Conservation (phyloP, 1,139 yeast genomes). For the Debaryomyces singareniensis region DNA sequence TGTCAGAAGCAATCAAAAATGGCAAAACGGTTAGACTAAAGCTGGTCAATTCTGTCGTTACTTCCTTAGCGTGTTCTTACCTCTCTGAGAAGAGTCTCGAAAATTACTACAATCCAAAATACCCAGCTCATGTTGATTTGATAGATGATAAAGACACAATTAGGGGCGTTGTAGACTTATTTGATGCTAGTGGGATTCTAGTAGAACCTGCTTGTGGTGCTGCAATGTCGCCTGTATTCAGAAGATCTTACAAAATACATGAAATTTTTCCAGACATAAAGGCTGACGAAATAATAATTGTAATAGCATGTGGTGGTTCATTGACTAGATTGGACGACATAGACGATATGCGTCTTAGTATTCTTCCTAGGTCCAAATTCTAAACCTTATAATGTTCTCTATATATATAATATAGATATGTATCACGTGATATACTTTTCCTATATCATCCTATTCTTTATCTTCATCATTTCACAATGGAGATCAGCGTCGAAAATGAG, state of each 20-base stretch:
- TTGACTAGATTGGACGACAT: conserved; percentile 15
- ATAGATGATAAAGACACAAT: conserved; percentile 34
- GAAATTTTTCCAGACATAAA: conserved; percentile 16
- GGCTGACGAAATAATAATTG: conserved; percentile 26
- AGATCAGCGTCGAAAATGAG: conserved; percentile 1
- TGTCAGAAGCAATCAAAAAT: conserved; percentile 23
- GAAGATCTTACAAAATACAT: conserved; percentile 15
- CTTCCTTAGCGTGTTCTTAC: conserved; percentile 36
- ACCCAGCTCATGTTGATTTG: conserved; percentile 16
- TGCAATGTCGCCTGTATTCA: conserved; percentile 21
- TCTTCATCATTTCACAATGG: too few relatives aligned
- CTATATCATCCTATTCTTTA: neutral
- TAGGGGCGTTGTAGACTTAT: conserved; percentile 21
- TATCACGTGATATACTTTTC: neutral
- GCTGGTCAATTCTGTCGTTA: conserved; percentile 28
- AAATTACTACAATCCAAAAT: conserved; percentile 13
- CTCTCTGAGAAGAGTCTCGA: conserved; percentile 22
- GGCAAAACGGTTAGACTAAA: conserved; percentile 22
- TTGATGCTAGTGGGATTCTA: conserved; percentile 16
- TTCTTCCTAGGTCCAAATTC: too few relatives aligned
- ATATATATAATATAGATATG: too few relatives aligned
- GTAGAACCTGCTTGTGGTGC: conserved; percentile 44
- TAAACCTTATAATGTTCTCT: too few relatives aligned
- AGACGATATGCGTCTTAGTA: too few relatives aligned
- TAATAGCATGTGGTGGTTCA: conserved; percentile 38